Base-by-base conservation (phyloP, 331 rosid genomes). In the Spiraea crenata region DNA sequence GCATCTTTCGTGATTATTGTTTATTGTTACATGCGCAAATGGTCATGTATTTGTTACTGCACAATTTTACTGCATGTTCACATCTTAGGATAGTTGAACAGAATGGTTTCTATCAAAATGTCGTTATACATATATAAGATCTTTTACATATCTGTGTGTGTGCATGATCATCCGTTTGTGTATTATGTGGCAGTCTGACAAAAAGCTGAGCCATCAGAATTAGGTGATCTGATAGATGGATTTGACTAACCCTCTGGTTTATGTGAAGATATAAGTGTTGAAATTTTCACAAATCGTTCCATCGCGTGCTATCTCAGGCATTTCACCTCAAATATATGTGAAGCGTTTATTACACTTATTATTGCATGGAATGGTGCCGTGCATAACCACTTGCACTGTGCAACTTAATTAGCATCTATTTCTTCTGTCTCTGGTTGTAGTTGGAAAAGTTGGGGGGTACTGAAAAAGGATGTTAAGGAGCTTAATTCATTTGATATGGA, bases 401-500 rank as follows among this genome's bases (percentile, higher is more conserved):
- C 44, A 42, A 31, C 64, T 15, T 37, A 14, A 40, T 25, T 25
- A 2, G 38, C 17, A 41, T 20, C 54, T 55, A 16, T 50, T 48
- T 55, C 52, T 56, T 54, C 45, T 39, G 46, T 6, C 31, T 25
- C 31, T 25, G 31, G 31, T 25, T 25, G 31, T 25, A 25, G 14
- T 13, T 64, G 40, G 40, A 13, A 45, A 25, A 12, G 62, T 39
- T 7, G 25, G 54, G 5, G 41, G 34, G 44, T 56, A 41, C 10
- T 41, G 63, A 54, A 40, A 34, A 56, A 61, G 34, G 11, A 9
- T 69, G 15, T 16, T 40, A 42, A 31, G 56, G 34, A 9, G 40
- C 57, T 42, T 70, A 34, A 6, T 16, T 11, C 9, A 56, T 17
- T 63, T 25, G 62, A 55, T 56, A 42, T 70, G 55, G 65, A 57